These are phyloP conservation scores for Penicillium sp. DNA, from an alignment of 2,329 filamentous ascomycete species.

Conservation along the genomic window DNA sequence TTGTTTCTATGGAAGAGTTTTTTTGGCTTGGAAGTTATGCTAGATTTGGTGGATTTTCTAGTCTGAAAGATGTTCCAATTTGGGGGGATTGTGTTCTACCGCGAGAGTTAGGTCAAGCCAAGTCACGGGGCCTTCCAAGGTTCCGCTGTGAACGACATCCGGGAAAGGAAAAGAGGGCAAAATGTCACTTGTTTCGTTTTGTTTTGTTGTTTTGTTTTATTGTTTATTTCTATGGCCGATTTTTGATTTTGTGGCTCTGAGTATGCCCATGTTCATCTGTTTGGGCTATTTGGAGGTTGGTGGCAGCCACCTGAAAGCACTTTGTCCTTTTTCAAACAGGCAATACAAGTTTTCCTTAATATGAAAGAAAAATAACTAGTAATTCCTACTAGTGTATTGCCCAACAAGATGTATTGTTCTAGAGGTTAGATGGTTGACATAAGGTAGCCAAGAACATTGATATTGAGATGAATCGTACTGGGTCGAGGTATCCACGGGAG, in stretches of 20 bases:
- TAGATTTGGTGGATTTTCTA: background rate
- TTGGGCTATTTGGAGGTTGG: background rate
- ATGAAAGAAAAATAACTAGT: background rate
- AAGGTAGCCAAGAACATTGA: background rate
- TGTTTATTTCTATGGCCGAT: background rate
- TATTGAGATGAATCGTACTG: background rate
- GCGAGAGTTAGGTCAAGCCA: constrained; percentile 1
- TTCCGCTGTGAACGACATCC: background rate
- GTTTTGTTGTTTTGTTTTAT: background rate
- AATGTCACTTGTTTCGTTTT: too few relatives aligned
- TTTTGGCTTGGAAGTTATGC: background rate
- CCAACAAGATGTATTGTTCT: background rate
- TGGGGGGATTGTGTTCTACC: background rate
- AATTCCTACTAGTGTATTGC: background rate
- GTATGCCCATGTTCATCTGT: too few relatives aligned
- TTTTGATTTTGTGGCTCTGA: background rate
- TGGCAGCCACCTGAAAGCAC: background rate
- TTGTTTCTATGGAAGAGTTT: background rate
- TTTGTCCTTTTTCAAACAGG: background rate
- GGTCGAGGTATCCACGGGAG: background rate
- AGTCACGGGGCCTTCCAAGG: background rate
- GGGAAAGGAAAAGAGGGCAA: background rate
- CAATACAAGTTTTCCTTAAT: background rate
- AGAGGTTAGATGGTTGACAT: background rate
- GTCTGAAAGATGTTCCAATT: background rate